Base-by-base conservation (phyloP, 805 yeast species). In the Ogataea ramenticola region DNA sequence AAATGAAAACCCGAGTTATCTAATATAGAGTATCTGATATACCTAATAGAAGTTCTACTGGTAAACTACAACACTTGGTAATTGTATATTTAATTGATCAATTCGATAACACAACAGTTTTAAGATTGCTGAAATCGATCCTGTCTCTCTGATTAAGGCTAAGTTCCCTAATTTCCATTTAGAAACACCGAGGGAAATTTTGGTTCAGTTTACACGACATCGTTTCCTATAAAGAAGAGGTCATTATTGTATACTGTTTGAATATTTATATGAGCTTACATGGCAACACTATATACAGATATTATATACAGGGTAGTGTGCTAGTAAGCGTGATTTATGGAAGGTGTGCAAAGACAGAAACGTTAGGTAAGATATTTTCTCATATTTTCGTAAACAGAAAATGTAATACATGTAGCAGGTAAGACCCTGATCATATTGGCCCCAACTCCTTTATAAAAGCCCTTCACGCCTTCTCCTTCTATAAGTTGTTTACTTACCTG, bases 351-450 rank as follows among this genome's bases (percentile, higher is more conserved):
- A 24, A 24, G 27, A 24, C 27, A 24, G 10, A 7, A 10, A 7
- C 10, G 10, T 20, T 15, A 29, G 15, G 37, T 10, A 19, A 34
- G 17, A 34, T 16, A 36, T 37, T 56, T 57, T 42, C 66, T 72
- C 49, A 77, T 67, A 34, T 74, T 69, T 58, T 93, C 99, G 56
- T 93, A 93, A 5, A 85, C 85, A 5, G 84, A 70, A 58, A 93
- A 88, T 0, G 98, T 93, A 12, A 90, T 75, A 57, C 96, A 86
- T 4, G 97, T 90, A 1, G 96, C 89, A 0, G 99, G 99, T 4
- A 93, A 72, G 1, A 91, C 96, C 39, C 98, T 69, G 1, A 86
- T 46, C 16, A 91, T 57, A 50, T 89, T 90, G 1, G 96, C 83
- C 2, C 78, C 64, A 16, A 93, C 62, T 0, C 99, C 99, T 51